These are phyloP conservation scores for Heterobasidion irregulare DNA, from an alignment of 1,284 basidiomycete species.

Conservation along the genomic window DNA sequence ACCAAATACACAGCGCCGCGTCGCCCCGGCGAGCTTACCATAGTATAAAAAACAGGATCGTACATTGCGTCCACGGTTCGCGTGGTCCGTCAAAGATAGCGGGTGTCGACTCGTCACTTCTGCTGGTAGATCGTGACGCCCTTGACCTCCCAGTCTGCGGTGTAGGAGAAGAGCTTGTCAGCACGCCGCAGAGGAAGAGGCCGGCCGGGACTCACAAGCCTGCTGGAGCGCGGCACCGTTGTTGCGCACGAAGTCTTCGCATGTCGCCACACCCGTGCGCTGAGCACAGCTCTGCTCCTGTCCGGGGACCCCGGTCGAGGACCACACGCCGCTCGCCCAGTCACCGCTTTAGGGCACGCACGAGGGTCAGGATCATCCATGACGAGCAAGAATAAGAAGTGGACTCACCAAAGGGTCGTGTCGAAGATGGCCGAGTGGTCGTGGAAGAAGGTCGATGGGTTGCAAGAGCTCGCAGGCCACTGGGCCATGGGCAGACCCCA, in stretches of 20 bases:
- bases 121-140: constrained; percentile 61
- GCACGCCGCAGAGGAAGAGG: not conserved
- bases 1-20: no score
- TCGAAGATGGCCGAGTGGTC: constrained; percentile 75
- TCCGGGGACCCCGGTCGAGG: constrained; percentile 59
- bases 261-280: constrained; percentile 72
- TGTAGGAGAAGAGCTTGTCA: constrained; percentile 6
- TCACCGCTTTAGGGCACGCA: constrained; percentile 43
- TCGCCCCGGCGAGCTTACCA: no score
- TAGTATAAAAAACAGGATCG: no score
- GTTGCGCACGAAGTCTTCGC: constrained; percentile 66
- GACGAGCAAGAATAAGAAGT: no score
- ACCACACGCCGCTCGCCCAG: constrained; percentile 81
- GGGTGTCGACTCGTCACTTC: no score
- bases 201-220: constrained; percentile 57
- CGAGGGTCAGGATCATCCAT: no score
- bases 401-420: constrained; percentile 50
- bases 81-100: no score
- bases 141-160: constrained; percentile 68
- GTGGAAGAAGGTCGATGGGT: constrained; percentile 70
- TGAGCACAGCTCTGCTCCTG: constrained; percentile 76
- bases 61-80: no score
- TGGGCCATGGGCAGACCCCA: constrained; percentile 75
- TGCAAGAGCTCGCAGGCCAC: constrained; percentile 65
- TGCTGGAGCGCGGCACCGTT: constrained; percentile 64